Conservation (phyloP, 75 land plant species). For the Pinus tabuliformis region DNA sequence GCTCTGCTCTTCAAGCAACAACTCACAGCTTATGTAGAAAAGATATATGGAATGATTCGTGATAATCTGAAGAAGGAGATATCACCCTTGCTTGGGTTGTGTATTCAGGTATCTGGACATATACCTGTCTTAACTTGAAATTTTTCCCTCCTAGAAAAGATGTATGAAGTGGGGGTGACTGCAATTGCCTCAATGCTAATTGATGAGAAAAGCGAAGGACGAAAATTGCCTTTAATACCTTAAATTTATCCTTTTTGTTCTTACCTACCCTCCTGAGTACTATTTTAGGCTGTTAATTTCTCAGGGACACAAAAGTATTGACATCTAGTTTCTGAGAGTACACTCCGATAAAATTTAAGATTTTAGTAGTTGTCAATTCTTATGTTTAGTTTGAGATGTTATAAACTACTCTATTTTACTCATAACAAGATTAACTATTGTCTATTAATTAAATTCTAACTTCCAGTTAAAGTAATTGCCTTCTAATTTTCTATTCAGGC, state of each 20-base stretch:
- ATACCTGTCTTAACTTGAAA: background rate
- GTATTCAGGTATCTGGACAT: conserved; percentile 73
- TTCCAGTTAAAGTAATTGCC: background rate
- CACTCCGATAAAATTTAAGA: background rate
- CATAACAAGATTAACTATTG: background rate
- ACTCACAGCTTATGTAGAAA: conserved; percentile 93
- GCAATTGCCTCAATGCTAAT: background rate
- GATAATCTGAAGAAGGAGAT: conserved; percentile 96
- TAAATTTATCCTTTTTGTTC: background rate
- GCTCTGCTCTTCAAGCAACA: conserved; percentile 95
- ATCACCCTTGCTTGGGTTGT: conserved; percentile 77
- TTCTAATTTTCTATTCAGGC: conserved; percentile 48
- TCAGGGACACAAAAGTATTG: background rate
- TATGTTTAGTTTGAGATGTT: background rate
- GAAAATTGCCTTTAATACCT: background rate
- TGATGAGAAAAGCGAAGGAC: background rate
- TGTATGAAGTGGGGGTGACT: too few species aligned
- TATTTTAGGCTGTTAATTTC: background rate
- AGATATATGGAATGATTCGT: conserved; percentile 90
- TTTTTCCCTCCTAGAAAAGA: background rate
- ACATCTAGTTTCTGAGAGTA: background rate
- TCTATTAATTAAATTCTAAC: background rate
- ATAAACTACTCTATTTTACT: background rate
- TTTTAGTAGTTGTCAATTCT: background rate
- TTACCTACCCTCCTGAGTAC: background rate